Conservation (phyloP, 371 early-diverging fungal genomes). For the Mortierella sp. region DNA sequence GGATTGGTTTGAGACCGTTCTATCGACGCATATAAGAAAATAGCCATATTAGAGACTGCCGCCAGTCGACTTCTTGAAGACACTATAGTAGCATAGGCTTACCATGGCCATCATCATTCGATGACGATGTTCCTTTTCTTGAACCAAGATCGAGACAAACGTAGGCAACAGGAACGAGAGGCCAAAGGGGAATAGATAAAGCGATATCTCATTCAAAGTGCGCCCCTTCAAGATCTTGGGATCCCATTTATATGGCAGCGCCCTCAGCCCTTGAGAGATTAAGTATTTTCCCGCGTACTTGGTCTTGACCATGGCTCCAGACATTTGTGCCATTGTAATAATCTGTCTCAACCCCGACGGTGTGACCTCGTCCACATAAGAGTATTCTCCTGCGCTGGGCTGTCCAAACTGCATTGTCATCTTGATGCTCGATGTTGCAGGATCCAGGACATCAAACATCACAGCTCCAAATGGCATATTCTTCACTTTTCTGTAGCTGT, state of each 20-base stretch:
- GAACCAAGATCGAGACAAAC: slow-evolving; percentile 73
- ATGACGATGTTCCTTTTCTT: slow-evolving; percentile 77
- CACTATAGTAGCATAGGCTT: too few relatives aligned
- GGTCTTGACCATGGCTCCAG: slow-evolving; percentile 29
- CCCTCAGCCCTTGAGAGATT: slow-evolving; percentile 39
- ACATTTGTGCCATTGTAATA: slow-evolving; percentile 34
- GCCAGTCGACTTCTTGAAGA: too few relatives aligned
- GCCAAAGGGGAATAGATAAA: slow-evolving; percentile 32
- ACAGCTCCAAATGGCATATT: slow-evolving; percentile 34
- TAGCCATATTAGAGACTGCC: too few relatives aligned
- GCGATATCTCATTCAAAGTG: slow-evolving; percentile 9
- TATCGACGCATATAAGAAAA: slow-evolving; percentile 4
- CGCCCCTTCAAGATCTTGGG: slow-evolving; percentile 2
- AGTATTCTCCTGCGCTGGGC: neutral
- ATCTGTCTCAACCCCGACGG: slow-evolving; percentile 32
- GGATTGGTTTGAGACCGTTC: slow-evolving; percentile 69
- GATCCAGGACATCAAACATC: slow-evolving; percentile 12
- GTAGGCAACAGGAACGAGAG: slow-evolving; percentile 79
- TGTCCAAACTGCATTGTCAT: slow-evolving; percentile 43
- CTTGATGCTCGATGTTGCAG: slow-evolving; percentile 5
- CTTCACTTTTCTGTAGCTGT: neutral
- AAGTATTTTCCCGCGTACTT: slow-evolving; percentile 29
- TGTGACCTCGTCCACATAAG: neutral
- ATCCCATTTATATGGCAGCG: slow-evolving; percentile 29
- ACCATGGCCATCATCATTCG: slow-evolving; percentile 80